These are phyloP conservation scores for Globisporangium recalcitrans DNA, from an alignment of 352 stramenopile species.

Conservation along the genomic window DNA sequence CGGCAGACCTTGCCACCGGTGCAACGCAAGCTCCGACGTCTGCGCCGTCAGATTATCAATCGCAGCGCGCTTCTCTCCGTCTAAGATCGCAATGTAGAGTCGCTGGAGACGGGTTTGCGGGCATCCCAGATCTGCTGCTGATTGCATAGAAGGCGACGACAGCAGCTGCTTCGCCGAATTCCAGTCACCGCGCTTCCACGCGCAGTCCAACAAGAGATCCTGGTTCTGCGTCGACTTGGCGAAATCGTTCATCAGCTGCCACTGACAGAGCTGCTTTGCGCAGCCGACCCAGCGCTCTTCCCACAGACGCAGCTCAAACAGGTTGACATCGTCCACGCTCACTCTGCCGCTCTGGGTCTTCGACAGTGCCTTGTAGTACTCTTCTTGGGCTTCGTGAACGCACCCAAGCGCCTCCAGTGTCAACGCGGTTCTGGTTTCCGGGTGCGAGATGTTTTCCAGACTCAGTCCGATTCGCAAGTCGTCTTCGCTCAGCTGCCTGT, in stretches of 20 bases:
- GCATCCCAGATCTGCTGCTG: constrained; percentile 57
- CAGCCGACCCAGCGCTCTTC: constrained; percentile 90
- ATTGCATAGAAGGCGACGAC: constrained; percentile 53
- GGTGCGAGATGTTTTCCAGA: constrained; percentile 67
- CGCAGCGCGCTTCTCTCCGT: constrained; percentile 66
- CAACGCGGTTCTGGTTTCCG: constrained; percentile 67
- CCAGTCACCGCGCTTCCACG: constrained; percentile 91
- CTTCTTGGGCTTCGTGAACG: constrained; percentile 83
- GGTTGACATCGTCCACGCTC: constrained; percentile 74
- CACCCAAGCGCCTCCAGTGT: constrained; percentile 79
- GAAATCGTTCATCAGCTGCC: constrained; percentile 91
- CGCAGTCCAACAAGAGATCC: constrained; percentile 89
- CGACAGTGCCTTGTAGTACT: constrained; percentile 81
- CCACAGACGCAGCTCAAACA: constrained; percentile 85
- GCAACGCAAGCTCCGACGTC: constrained; percentile 75
- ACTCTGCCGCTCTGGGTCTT: constrained; percentile 68
- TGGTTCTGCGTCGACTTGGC: constrained; percentile 89
- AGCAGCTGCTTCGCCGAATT: constrained; percentile 78
- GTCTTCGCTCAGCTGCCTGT: constrained; percentile 83
- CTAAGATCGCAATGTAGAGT: constrained; percentile 86
- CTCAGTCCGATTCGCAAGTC: constrained; percentile 78
- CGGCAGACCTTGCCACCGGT: constrained; percentile 88
- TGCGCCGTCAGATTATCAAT: constrained; percentile 67
- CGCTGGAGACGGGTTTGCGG: constrained; percentile 75
- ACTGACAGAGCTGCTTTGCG: constrained; percentile 89